Conservation (phyloP, 345 rosid genomes). For the Lepidium aucheri region DNA sequence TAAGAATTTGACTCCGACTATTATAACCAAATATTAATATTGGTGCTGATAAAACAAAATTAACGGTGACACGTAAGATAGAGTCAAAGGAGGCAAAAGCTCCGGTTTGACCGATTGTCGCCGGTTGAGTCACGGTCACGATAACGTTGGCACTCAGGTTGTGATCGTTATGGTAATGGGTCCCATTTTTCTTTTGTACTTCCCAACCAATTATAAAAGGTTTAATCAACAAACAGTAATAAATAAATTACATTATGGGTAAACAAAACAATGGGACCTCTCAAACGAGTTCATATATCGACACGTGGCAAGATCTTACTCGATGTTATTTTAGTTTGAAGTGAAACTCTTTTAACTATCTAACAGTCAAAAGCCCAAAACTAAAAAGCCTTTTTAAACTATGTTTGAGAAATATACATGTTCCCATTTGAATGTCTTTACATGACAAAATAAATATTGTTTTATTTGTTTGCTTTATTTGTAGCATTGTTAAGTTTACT, state of each 20-base stretch:
- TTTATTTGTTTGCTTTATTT: too few relatives aligned
- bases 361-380: not conserved
- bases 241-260: not conserved
- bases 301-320: not conserved
- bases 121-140: conserved; percentile 58
- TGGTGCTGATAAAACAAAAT: too few relatives aligned
- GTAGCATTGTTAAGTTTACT: too few relatives aligned
- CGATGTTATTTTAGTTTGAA: not conserved
- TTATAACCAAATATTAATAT: too few relatives aligned
- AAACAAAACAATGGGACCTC: not conserved
- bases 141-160: conserved; percentile 18
- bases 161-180: not conserved
- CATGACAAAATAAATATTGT: not conserved
- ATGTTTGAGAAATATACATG: not conserved
- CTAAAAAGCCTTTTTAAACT: not conserved
- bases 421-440: not conserved
- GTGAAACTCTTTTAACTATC: not conserved
- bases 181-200: too few relatives aligned
- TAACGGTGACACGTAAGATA: too few relatives aligned
- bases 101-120: conserved; percentile 43
- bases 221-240: not conserved
- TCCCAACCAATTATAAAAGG: not conserved
- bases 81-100: too few relatives aligned
- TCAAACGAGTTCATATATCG: not conserved
- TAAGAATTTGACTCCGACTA: too few relatives aligned